Evolutionary conservation across 2,329 filamentous ascomycete species (phyloP), one percentile per base, ranked within the genome.

Genomic region (Penicillium sp.): DNA sequence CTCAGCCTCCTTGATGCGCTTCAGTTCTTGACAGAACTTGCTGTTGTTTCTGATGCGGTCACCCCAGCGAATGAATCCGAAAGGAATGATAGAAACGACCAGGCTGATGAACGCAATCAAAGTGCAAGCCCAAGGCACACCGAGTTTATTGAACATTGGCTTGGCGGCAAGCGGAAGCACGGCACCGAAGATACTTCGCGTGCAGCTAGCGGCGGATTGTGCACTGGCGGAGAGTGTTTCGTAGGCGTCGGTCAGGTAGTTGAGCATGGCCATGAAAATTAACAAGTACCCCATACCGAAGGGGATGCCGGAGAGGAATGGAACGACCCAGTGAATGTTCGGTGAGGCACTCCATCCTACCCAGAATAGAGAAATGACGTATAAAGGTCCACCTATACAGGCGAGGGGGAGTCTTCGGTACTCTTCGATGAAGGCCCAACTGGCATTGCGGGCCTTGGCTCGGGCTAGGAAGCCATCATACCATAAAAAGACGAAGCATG

Each of bases 321-420:
- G 85, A 0, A 69, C 67, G 2, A 71, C 65, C 72, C 73, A 75
- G 52, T 71, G 71, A 16, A 71, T 69, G 50, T 65, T 65, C 5
- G 48, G 39, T 16, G 60, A 64, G 10, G 70, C 62, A 47, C 63
- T 71, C 69, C 70, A 72, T 9, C 70, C 70, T 8, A 73, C 62
- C 86, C 47, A 83, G 67, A 52, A 87, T 74, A 58, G 83, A 76
- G n/a, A 84, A 79, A 72, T 57, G 6, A 71, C 68, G 36, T 68
- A 70, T 36, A 90, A 73, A 0, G 88, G 88, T 0, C 89, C 88
- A 1, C 87, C 90, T 21, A 91, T 64, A 65, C 84, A 88, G 7
- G 88, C 89, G 2, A 92, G 80, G 0, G 89, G 89, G 0, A 93
- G 78, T 2, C 90, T 83, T 6, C 86, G 81, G 67, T 86, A 90